A percentile compares a stretch with the other conserved stretches of the same genome.
Conservation (phyloP, 1,284 basidiomycete species). For the Coniophora puteana region DNA sequence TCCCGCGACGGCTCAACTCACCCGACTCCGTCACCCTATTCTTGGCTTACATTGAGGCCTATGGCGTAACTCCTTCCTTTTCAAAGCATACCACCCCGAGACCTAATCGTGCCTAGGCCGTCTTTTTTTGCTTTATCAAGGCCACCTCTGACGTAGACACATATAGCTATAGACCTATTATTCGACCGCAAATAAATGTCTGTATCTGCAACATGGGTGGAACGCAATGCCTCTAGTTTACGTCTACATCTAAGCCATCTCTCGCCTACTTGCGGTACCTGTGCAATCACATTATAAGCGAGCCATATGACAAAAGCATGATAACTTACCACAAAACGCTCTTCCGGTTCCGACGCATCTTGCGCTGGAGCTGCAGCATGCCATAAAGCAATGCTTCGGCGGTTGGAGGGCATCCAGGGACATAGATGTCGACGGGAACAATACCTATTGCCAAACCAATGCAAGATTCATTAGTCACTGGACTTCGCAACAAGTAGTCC, state of each 20-base stretch:
- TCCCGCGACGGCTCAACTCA: too few relatives aligned
- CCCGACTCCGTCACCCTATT: too few relatives aligned
- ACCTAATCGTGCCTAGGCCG: too few relatives aligned
- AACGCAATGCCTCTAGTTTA: too few relatives aligned
- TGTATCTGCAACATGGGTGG: too few relatives aligned
- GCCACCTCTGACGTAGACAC: too few relatives aligned
- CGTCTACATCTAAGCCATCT: neutral
- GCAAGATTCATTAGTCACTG: neutral
- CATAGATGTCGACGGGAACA: conserved; percentile 97
- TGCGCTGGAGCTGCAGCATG: conserved; percentile 95
- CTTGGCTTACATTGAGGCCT: too few relatives aligned
- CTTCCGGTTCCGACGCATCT: conserved; percentile 92
- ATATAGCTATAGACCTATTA: too few relatives aligned
- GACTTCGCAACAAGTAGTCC: neutral
- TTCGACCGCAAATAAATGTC: too few relatives aligned
- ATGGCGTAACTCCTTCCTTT: too few relatives aligned
- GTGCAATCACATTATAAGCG: neutral
- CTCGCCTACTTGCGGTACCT: conserved; percentile 27
- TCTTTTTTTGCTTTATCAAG: too few relatives aligned
- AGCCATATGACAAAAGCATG: neutral
- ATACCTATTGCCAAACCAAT: conserved; percentile 55
- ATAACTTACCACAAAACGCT: conserved; percentile 83
- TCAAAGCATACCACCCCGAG: too few relatives aligned
- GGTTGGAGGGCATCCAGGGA: conserved; percentile 91
- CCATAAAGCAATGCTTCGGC: conserved; percentile 94